phyloP scores from a whole-genome alignment of 352 stramenopile species.

The Aphanomyces invadans region DNA sequence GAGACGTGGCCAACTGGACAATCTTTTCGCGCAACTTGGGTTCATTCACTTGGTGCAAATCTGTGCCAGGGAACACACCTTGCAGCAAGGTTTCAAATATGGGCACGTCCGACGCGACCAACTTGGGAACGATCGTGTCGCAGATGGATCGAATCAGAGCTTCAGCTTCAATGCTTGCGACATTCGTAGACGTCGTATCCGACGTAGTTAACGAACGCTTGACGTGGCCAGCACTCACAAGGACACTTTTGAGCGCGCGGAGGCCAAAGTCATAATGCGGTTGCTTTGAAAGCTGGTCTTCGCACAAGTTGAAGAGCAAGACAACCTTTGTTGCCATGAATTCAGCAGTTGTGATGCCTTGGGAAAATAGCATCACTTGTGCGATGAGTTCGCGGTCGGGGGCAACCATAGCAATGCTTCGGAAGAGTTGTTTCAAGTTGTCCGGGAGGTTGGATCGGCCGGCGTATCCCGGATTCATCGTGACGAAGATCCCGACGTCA shows the following conservation, averaged over 20 bases:
- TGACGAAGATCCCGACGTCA: conserved; percentile 99
- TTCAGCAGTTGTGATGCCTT: conserved; percentile 98
- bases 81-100: conserved; percentile 96
- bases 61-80: conserved; percentile 94
- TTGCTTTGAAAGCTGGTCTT: conserved; percentile 97
- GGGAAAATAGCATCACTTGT: conserved; percentile 99
- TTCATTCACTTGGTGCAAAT: conserved; percentile 81
- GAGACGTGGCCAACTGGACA: conserved; percentile 85
- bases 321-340: conserved; percentile 96
- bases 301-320: conserved; percentile 97
- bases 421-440: conserved; percentile 99
- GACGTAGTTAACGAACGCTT: conserved; percentile 86
- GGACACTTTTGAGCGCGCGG: conserved; percentile 97
- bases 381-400: conserved; percentile 99
- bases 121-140: conserved; percentile 98
- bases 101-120: conserved; percentile 95
- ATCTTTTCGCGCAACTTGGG: conserved; percentile 83
- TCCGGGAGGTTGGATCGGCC: conserved; percentile 95
- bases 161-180: conserved; percentile 28
- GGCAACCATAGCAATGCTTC: conserved; percentile 99
- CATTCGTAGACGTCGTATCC: neutral
- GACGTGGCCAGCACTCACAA: conserved; percentile 96
- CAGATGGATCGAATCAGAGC: conserved; percentile 97
- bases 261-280: conserved; percentile 99
- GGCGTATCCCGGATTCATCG: conserved; percentile 99